Conservation (phyloP, 1,139 yeast species). For the Hyphopichia buzzinii region DNA sequence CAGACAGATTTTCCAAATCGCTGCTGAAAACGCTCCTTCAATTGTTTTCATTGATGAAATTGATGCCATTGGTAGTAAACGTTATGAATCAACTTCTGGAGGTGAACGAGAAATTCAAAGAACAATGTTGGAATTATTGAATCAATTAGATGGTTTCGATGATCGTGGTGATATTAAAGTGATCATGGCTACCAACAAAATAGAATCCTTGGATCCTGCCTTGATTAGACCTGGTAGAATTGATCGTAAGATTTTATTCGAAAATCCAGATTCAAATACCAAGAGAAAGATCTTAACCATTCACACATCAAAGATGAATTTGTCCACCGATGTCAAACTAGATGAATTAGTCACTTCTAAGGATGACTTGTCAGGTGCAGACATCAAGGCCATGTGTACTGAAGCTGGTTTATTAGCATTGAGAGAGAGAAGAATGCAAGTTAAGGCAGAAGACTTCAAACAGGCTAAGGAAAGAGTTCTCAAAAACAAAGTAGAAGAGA, state of each 20-base stretch:
- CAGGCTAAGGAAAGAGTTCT: constrained; percentile 94
- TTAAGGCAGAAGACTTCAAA: constrained; percentile 90
- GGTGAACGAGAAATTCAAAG: constrained; percentile 98
- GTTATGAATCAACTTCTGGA: constrained; percentile 94
- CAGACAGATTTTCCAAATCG: constrained; percentile 93
- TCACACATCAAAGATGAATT: constrained; percentile 93
- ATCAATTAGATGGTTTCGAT: constrained; percentile 97
- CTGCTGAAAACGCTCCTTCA: constrained; percentile 96
- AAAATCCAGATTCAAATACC: constrained; percentile 90
- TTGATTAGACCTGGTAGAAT: constrained; percentile 98
- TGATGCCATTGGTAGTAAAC: constrained; percentile 97
- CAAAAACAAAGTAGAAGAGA: constrained; percentile 97
- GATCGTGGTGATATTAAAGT: constrained; percentile 98
- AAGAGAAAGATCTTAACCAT: constrained; percentile 90
- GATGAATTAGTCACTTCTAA: constrained; percentile 89
- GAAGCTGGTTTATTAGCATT: constrained; percentile 96
- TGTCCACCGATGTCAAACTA: constrained; percentile 81
- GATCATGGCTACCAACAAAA: constrained; percentile 97
- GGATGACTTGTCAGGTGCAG: constrained; percentile 97
- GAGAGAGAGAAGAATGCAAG: constrained; percentile 98
- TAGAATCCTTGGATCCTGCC: constrained; percentile 95
- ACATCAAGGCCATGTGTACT: constrained; percentile 96
- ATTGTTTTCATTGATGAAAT: constrained; percentile 98
- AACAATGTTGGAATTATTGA: constrained; percentile 95
- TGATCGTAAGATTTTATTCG: constrained; percentile 94